Evolutionary conservation across 2,329 filamentous ascomycete genomes (phyloP).

Genomic region (Epichloe aotearoae): DNA sequence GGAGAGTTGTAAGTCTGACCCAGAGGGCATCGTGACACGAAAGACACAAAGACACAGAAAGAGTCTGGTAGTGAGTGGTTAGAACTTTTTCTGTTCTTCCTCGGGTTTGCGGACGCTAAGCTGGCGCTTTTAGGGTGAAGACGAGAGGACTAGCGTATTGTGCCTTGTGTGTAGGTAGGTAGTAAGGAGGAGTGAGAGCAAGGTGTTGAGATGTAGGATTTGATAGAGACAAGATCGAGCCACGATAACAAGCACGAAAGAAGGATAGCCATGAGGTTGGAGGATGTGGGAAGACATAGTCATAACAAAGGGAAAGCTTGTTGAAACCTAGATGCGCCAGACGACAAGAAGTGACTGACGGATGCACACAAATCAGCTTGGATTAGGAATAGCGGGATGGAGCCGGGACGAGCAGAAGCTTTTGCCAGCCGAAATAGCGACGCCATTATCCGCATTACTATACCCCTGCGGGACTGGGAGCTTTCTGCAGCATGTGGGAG

Average conservation of each 20-base stretch:
- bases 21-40: slow-evolving; percentile 14
- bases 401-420: background rate
- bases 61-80: background rate
- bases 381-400: background rate
- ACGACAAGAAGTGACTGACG: background rate
- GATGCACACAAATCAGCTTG: background rate
- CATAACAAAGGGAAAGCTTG: background rate
- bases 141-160: too few species aligned
- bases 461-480: too few species aligned
- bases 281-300: background rate
- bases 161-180: too few species aligned
- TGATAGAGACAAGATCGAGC: background rate
- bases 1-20: slow-evolving; percentile 10
- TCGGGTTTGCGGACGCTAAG: background rate
- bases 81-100: background rate
- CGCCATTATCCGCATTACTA: background rate
- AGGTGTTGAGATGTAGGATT: background rate
- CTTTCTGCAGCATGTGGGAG: too few species aligned
- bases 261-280: too few species aligned
- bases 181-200: background rate
- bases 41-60: background rate
- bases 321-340: background rate
- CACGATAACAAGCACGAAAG: background rate
- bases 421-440: slow-evolving; percentile 3
- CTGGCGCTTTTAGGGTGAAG: too few species aligned